These are phyloP conservation scores for Drosera spatulata DNA, from an alignment of 179 eudicot species.

Conservation along the genomic window DNA sequence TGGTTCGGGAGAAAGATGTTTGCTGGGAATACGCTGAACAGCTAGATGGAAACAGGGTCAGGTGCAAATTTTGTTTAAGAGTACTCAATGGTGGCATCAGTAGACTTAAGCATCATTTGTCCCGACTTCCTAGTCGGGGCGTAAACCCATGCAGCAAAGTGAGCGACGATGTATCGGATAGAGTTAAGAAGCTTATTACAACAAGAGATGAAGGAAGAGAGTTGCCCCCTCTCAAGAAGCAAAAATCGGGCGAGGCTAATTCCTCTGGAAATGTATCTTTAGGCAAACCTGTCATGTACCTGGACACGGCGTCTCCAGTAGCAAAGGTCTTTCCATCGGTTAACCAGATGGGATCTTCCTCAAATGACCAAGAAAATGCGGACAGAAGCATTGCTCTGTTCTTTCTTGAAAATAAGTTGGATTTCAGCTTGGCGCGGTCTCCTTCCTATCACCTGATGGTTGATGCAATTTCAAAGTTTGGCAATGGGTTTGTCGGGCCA, in stretches of 20 bases:
- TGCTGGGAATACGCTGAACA: constrained; percentile 99
- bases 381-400: constrained; percentile 80
- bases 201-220: constrained; percentile 66
- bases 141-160: constrained; percentile 93
- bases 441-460: constrained; percentile 78
- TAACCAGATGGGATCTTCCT: constrained; percentile 15
- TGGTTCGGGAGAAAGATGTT: constrained; percentile 93
- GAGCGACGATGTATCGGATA: constrained; percentile 80
- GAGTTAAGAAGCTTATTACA: constrained; percentile 59
- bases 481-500: constrained; percentile 66
- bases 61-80: constrained; percentile 84
- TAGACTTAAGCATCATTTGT: constrained; percentile 89
- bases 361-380: constrained; percentile 55
- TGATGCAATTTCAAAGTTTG: constrained; percentile 68
- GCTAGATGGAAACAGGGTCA: constrained; percentile 91
- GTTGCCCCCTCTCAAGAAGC: constrained; percentile 32
- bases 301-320: constrained; percentile 34
- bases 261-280: constrained; percentile 29
- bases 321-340: constrained; percentile 36
- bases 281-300: constrained; percentile 20
- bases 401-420: constrained; percentile 86
- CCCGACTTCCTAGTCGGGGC: constrained; percentile 95
- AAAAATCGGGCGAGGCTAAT: constrained; percentile 32
- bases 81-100: constrained; percentile 89
- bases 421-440: constrained; percentile 76